phyloP scores from a whole-genome alignment of 2,329 filamentous ascomycete species.

The Colletotrichum acutatum region DNA sequence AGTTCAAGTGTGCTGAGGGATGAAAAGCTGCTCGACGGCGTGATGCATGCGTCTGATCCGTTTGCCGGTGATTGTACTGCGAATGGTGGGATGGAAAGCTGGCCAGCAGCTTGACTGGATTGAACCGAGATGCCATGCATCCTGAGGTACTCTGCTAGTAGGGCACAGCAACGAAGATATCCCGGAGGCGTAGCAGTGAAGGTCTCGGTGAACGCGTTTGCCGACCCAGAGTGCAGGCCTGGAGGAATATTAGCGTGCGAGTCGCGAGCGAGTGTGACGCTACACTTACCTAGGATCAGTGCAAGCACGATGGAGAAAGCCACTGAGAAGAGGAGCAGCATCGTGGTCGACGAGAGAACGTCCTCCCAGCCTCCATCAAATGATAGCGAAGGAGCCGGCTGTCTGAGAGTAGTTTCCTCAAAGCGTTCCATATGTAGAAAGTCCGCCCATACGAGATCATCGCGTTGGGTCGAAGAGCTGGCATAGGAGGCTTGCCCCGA shows the following conservation, averaged over 20 bases:
- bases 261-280: neutral
- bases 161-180: slow-evolving; percentile 11
- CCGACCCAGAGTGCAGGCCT: slow-evolving; percentile 14
- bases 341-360: slow-evolving; percentile 30
- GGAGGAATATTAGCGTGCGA: neutral
- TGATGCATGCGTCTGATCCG: slow-evolving; percentile 5
- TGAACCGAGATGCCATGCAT: neutral
- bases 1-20: slow-evolving; percentile 18
- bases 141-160: slow-evolving; percentile 23
- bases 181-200: slow-evolving; percentile 5
- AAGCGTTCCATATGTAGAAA: slow-evolving; percentile 31
- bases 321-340: slow-evolving; percentile 35
- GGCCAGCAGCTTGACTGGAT: neutral
- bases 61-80: neutral
- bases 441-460: slow-evolving; percentile 17
- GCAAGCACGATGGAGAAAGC: slow-evolving; percentile 33
- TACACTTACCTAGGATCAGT: slow-evolving; percentile 21
- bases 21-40: slow-evolving; percentile 23
- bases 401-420: neutral
- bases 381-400: neutral
- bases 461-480: neutral
- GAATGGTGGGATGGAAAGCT: neutral
- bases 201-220: neutral
- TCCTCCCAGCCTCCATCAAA: slow-evolving; percentile 22
- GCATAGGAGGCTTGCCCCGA: neutral